These are phyloP conservation scores for Gonium pectorale DNA, from an alignment of 139 green algal genomes.

Conservation along the genomic window DNA sequence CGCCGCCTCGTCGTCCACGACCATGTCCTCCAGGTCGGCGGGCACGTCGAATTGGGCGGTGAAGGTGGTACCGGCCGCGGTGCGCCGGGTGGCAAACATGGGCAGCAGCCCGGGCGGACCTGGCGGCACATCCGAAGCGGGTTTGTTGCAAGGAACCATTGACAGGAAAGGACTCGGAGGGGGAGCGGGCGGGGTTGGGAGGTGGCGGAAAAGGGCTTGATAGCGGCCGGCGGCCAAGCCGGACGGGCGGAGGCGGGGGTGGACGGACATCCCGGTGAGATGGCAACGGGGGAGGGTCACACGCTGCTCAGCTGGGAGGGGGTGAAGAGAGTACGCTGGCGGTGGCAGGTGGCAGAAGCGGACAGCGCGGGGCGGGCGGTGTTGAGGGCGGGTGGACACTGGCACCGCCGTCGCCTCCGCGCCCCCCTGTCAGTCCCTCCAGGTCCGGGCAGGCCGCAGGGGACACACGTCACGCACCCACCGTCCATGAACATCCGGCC, in stretches of 20 bases:
- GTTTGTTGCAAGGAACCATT: neutral
- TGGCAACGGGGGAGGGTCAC: no score
- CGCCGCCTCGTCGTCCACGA: neutral
- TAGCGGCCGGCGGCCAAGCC: no score
- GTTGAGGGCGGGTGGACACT: no score
- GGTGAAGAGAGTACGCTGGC: neutral
- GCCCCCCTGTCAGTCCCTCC: no score
- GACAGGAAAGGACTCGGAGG: neutral
- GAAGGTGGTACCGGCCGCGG: constrained; percentile 1
- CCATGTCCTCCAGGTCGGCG: constrained; percentile 25
- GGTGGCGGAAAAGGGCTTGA: neutral
- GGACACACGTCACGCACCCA: neutral
- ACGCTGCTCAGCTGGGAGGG: neutral
- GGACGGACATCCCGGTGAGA: no score
- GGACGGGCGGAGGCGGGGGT: no score
- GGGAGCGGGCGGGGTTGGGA: neutral
- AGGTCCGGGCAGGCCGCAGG: neutral
- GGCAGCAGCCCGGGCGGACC: neutral
- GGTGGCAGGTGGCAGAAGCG: neutral
- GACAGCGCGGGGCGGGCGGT: no score
- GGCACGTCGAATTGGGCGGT: constrained; percentile 13
- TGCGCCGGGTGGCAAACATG: neutral
- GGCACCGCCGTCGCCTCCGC: neutral
- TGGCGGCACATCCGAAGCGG: neutral
- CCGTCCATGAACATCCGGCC: neutral